Evolutionary conservation across 2,329 filamentous ascomycete species (phyloP).

Genomic region (Neospermospora avenae): DNA sequence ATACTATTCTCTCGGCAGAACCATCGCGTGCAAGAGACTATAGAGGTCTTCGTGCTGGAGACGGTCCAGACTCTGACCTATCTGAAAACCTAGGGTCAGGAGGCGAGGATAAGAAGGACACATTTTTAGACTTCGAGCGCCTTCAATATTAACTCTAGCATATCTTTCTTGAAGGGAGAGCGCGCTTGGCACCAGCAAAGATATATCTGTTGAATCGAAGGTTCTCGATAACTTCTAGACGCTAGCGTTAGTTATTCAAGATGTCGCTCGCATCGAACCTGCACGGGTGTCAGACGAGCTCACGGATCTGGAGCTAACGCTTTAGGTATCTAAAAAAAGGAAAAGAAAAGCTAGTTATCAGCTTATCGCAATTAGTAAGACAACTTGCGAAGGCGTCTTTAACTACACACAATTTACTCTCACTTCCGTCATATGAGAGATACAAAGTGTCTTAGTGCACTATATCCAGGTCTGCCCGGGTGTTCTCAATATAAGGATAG

Average conservation of each 20-base stretch:
- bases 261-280: conserved; percentile 81
- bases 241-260: conserved; percentile 80
- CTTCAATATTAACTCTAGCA: conserved; percentile 84
- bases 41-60: conserved; percentile 49
- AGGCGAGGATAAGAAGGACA: conserved; percentile 70
- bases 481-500: conserved; percentile 93
- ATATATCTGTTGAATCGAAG: conserved; percentile 94
- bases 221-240: conserved; percentile 82
- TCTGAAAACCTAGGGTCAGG: conserved; percentile 66
- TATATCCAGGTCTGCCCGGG: conserved; percentile 82
- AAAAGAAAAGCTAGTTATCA: conserved; percentile 74
- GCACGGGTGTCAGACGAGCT: conserved; percentile 79
- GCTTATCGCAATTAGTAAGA: conserved; percentile 77
- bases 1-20: conserved; percentile 75
- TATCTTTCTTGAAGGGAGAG: conserved; percentile 94
- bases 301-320: conserved; percentile 77
- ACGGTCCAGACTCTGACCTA: conserved; percentile 49
- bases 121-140: conserved; percentile 83
- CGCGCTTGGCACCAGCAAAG: conserved; percentile 85
- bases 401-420: conserved; percentile 74
- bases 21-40: conserved; percentile 53
- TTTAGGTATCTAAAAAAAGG: conserved; percentile 79
- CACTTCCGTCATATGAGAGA: conserved; percentile 72
- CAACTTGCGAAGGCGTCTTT: conserved; percentile 82
- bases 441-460: conserved; percentile 73